Evolutionary conservation across 2,329 filamentous ascomycete genomes (phyloP), one percentile per base, ranked within the genome.

Genomic region (Septoria linicola): DNA sequence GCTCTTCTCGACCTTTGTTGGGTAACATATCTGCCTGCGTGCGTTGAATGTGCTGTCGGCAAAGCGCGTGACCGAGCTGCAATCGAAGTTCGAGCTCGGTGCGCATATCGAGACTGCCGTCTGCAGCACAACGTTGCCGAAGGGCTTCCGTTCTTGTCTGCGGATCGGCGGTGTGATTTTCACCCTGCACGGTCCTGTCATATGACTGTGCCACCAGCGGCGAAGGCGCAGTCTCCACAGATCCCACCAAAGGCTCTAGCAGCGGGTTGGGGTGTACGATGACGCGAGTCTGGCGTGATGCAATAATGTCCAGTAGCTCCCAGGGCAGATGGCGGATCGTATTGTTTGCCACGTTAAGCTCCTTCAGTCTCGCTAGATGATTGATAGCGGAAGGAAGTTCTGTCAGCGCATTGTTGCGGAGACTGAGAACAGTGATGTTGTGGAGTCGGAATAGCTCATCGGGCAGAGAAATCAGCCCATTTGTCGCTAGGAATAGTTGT

Each of bases 331-430:
- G 78, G 5, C 73, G 74, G 8, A 89, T 71, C 4, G 70, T 68
- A 55, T 88, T 89, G 46, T 84, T 79, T 1, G 83, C 80, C 7
- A 89, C 60, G 59, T 88, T 88, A 32, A 89, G 76, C 43, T 81
- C 76, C 43, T 73, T 71, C 3, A 89, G 73, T 51, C 81, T 82
- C 3, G 64, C 65, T 5, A 89, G 73, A 25, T 78, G 78, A 17
- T 72, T 73, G 41, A 89, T 81, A 3, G 76, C 73, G 0, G 81
- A 72, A 1, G 86, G 82, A 2, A 89, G 69, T 61, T 85, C 79
- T 0, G 70, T 71, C 11, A 89, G 73, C 19, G 75, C 66, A 60
- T 88, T 88, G 53, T 76, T 79, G 30, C 86, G 80, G 13, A 89
- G 73, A 59, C 80, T 87, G 10, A 89, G 76, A 13, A 83, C 79